Base-by-base conservation (phyloP, 192 early-diverging fungal species). In the Podila minutissima region DNA sequence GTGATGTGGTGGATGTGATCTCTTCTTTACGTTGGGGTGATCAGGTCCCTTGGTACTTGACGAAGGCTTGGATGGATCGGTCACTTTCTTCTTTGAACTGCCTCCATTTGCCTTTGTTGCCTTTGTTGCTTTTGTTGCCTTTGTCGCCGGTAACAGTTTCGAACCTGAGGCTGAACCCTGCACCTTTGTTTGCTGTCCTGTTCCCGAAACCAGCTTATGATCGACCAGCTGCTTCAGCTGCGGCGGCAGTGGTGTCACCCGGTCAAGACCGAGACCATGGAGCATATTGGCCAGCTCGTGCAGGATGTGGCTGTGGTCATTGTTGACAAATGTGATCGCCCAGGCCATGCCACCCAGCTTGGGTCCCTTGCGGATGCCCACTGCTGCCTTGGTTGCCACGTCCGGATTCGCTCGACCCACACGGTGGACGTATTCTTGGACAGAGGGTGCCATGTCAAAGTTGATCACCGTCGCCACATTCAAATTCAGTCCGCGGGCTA, bases 261-360 rank as follows among this genome's bases (percentile, higher is more conserved):
- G 78, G 2, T 74, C 74, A 13, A 70, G 24, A 22, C 74, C 74
- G 38, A 85, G 67, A 59, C 59, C 66, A 60, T 75, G 70, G 4
- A 90, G 68, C 75, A 86, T 85, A 22, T 75, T 82, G 17, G 75
- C 83, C 62, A 90, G 83, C 38, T 85, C 72, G 60, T 74, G 63
- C 29, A 87, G 82, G n/a, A 88, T 55, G 60, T 65, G 50, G 22
- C 76, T 72, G 62, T 86, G 82, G 46, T 90, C 89, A 73, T 87
- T 74, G 53, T 90, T 90, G 60, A 90, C 86, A 69, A 90, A 90
- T 5, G 89, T 90, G 49, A 90, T 86, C 4, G 87, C 83, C 86
- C 89, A 88, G 6, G 87, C 87, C 50, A 73, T 77, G 32, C 69
- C 77, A 24, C 64, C 68, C 31, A 74, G 76, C 68, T 63, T 72